Percentiles rank a stretch among this genome's conserved stretches.
Conservation (phyloP, 176 grass and related monocot genomes). For the Calamus simplicifolius region DNA sequence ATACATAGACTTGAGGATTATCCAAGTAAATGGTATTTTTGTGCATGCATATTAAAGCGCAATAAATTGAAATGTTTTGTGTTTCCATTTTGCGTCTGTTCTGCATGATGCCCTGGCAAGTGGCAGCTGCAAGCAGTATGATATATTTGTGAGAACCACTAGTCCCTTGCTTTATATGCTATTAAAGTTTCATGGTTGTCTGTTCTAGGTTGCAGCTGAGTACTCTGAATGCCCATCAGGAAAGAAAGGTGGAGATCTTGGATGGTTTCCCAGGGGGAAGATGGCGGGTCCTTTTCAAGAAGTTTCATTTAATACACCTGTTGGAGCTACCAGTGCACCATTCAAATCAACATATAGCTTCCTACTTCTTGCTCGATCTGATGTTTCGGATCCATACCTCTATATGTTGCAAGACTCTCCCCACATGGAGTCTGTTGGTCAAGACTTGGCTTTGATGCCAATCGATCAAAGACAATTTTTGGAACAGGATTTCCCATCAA, state of each 20-base stretch:
- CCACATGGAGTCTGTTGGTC: not conserved
- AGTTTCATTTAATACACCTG: slow-evolving; percentile 71
- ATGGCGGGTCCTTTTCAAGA: slow-evolving; percentile 98
- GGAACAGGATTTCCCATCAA: no score
- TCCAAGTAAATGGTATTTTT: no score
- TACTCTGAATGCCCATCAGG: slow-evolving; percentile 91
- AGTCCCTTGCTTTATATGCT: no score
- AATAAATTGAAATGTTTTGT: no score
- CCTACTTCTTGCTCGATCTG: not conserved
- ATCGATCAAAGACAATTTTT: no score
- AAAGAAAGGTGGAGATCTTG: slow-evolving; percentile 97
- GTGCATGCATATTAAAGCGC: no score
- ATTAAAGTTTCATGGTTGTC: not conserved
- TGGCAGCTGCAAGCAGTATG: no score
- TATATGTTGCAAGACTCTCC: no score
- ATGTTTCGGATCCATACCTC: not conserved
- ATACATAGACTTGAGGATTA: no score
- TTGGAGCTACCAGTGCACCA: slow-evolving; percentile 72
- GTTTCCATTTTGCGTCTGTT: no score
- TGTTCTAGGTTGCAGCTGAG: slow-evolving; percentile 57
- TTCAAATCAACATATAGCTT: slow-evolving; percentile 80
- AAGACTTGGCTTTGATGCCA: not conserved
- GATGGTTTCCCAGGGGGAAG: slow-evolving; percentile 93
- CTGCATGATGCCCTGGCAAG: no score
- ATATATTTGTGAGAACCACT: no score